Evolutionary conservation across 2,329 filamentous ascomycete genomes (phyloP).

Genomic region (Cordyceps javanica): DNA sequence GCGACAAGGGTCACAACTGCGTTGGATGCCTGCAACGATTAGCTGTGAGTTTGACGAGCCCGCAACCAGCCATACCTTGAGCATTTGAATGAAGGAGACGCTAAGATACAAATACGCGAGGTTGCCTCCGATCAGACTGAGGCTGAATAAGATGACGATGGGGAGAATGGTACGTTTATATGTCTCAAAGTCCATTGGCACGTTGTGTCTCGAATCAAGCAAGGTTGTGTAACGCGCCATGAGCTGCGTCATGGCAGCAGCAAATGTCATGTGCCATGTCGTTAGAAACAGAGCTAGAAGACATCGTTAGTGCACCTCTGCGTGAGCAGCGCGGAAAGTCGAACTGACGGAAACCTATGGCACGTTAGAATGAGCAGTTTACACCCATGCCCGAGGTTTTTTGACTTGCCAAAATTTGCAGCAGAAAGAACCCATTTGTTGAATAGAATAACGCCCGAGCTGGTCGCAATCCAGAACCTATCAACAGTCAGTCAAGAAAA

Average conservation of each 20-base stretch:
- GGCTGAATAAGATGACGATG: conserved; percentile 90
- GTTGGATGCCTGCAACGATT: conserved; percentile 54
- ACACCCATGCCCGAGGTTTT: no score
- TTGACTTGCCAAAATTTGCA: conserved; percentile 58
- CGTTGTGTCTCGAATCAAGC: conserved; percentile 89
- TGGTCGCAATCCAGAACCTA: conserved; percentile 73
- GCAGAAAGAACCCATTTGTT: conserved; percentile 97
- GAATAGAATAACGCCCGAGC: conserved; percentile 93
- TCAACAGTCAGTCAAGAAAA: neutral
- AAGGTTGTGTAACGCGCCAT: conserved; percentile 83
- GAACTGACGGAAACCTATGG: neutral
- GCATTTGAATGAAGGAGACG: conserved; percentile 98
- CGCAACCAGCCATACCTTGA: conserved; percentile 59
- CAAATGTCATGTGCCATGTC: conserved; percentile 92
- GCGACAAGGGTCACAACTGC: conserved; percentile 88
- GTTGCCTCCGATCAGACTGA: conserved; percentile 95
- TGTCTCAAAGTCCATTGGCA: conserved; percentile 93
- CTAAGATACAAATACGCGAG: conserved; percentile 91
- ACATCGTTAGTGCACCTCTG: conserved; percentile 20
- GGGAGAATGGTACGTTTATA: conserved; percentile 91
- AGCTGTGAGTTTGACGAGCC: neutral
- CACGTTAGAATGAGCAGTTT: neutral
- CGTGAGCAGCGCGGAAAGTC: conserved; percentile 44
- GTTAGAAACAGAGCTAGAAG: conserved; percentile 56
- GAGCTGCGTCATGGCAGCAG: conserved; percentile 89